phyloP scores from a whole-genome alignment of 441 rosid species.

The Breynia disticha region DNA sequence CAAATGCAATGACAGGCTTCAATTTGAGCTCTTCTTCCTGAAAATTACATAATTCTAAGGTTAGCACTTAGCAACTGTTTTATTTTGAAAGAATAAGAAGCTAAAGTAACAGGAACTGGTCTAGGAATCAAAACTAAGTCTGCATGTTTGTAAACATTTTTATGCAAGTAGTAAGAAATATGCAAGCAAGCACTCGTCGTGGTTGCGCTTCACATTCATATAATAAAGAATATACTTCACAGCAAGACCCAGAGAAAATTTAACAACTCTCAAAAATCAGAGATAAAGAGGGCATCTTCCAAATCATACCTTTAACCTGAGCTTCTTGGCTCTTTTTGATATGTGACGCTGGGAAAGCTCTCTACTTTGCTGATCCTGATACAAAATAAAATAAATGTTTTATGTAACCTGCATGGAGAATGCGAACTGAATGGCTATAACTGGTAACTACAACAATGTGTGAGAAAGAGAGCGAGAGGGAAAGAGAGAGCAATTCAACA shows the following conservation, averaged over 20 bases:
- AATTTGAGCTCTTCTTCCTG: slow-evolving; percentile 92
- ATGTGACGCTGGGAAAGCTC: slow-evolving; percentile 93
- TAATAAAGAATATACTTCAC: too few species aligned
- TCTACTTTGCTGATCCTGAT: slow-evolving; percentile 97
- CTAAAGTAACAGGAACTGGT: background rate
- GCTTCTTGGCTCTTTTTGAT: slow-evolving; percentile 86
- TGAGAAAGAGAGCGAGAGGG: too few species aligned
- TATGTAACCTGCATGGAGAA: too few species aligned
- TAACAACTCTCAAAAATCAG: background rate
- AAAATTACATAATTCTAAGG: slow-evolving; percentile 14
- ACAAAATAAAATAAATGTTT: slow-evolving; percentile 9
- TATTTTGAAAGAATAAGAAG: background rate
- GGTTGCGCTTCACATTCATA: too few species aligned
- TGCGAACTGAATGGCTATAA: too few species aligned
- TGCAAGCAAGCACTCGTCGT: too few species aligned
- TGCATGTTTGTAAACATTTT: too few species aligned
- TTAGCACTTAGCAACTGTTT: background rate
- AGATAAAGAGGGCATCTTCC: slow-evolving; percentile 6
- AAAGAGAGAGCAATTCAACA: too few species aligned
- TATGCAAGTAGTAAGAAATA: too few species aligned
- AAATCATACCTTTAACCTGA: slow-evolving; percentile 60
- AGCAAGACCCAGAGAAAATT: too few species aligned
- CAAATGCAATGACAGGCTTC: slow-evolving; percentile 92
- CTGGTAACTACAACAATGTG: too few species aligned
- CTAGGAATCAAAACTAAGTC: background rate